Evolutionary conservation across 352 stramenopile species (phyloP).

Genomic region (Phytopythium helicoides): DNA sequence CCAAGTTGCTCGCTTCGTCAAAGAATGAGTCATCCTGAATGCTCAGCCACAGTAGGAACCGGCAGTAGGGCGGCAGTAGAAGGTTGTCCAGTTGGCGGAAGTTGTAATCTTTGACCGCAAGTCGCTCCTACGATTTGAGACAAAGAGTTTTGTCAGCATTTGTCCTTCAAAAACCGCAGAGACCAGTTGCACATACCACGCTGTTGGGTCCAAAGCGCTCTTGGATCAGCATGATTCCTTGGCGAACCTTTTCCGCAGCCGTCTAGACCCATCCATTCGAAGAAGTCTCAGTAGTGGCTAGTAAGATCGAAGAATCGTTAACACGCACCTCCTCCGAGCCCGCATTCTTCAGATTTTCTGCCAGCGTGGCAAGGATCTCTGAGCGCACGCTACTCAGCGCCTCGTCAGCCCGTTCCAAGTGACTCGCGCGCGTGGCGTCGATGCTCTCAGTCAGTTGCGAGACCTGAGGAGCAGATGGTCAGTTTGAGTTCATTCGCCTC

Average conservation of each 20-base stretch:
- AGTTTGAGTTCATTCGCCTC: background rate
- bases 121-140: slow-evolving; percentile 46
- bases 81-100: slow-evolving; percentile 87
- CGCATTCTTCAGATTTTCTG: slow-evolving; percentile 68
- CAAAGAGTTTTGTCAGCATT: background rate
- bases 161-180: background rate
- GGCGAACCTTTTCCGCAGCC: slow-evolving; percentile 69
- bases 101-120: slow-evolving; percentile 88
- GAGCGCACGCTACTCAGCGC: slow-evolving; percentile 71
- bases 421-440: slow-evolving; percentile 67
- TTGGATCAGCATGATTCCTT: slow-evolving; percentile 75
- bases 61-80: slow-evolving; percentile 83
- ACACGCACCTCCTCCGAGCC: slow-evolving; percentile 43
- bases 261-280: slow-evolving; percentile 13
- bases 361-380: slow-evolving; percentile 67
- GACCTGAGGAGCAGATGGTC: slow-evolving; percentile 36
- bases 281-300: background rate
- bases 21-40: slow-evolving; percentile 87
- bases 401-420: slow-evolving; percentile 79
- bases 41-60: slow-evolving; percentile 87
- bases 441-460: slow-evolving; percentile 87
- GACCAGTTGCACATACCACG: slow-evolving; percentile 29
- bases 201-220: slow-evolving; percentile 84
- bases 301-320: no score
- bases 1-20: slow-evolving; percentile 54